Percentiles rank a stretch among this genome's conserved stretches.
Evolutionary conservation across 2,329 filamentous ascomycete species (phyloP).

Genomic region (Epichloe sibirici): DNA sequence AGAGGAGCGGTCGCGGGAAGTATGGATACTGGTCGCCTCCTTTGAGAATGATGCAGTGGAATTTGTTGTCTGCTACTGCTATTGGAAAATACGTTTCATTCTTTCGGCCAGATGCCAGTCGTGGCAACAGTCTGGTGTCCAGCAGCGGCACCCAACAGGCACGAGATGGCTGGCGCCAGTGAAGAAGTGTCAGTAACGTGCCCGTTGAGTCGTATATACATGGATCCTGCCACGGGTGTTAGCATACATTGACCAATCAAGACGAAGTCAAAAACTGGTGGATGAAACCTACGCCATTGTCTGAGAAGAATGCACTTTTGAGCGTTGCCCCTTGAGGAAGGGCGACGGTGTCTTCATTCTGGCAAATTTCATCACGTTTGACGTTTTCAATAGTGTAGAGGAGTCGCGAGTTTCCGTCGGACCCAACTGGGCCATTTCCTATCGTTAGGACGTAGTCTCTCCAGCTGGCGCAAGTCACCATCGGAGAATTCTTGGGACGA

Average conservation of each 20-base stretch:
- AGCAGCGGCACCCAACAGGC: slow-evolving; percentile 87
- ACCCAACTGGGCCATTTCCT: slow-evolving; percentile 76
- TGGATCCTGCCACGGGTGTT: slow-evolving; percentile 51
- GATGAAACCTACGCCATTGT: slow-evolving; percentile 56
- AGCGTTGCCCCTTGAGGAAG: slow-evolving; percentile 62
- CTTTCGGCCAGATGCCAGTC: slow-evolving; percentile 74
- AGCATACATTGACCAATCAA: background rate
- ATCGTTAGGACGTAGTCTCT: slow-evolving; percentile 93
- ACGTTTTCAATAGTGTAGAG: slow-evolving; percentile 91
- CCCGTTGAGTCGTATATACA: slow-evolving; percentile 94
- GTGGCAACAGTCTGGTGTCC: slow-evolving; percentile 73
- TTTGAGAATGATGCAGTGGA: slow-evolving; percentile 98
- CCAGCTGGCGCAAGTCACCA: slow-evolving; percentile 89
- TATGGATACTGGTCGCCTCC: slow-evolving; percentile 87
- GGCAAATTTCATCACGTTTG: slow-evolving; percentile 84
- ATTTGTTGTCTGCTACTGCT: slow-evolving; percentile 79
- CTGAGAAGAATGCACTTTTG: slow-evolving; percentile 81
- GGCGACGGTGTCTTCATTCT: slow-evolving; percentile 86
- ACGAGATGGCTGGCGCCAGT: slow-evolving; percentile 79
- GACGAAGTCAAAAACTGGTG: background rate
- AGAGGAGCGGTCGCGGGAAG: slow-evolving; percentile 79
- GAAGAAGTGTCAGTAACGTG: slow-evolving; percentile 72
- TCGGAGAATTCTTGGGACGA: slow-evolving; percentile 78
- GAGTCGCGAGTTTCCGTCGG: slow-evolving; percentile 65
- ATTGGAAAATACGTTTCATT: slow-evolving; percentile 91